Evolutionary conservation across 768 basidiomycete species (phyloP), one percentile per base, ranked within the genome.

Genomic region (Mrakia blollopis): DNA sequence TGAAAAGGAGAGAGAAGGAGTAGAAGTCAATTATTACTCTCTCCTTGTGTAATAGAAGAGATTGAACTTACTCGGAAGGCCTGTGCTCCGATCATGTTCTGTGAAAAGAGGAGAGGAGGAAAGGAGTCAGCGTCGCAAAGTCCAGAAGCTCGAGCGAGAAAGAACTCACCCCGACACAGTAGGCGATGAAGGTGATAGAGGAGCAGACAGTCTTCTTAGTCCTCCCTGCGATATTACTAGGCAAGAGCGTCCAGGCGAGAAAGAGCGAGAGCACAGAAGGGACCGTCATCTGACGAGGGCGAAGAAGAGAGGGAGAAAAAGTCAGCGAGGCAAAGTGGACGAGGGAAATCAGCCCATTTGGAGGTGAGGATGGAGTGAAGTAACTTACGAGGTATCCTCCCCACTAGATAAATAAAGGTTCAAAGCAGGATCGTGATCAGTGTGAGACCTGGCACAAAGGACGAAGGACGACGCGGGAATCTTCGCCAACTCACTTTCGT

Each of bases 191-290:
- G 37, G 44, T 68, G 9, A 70, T 37, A 32, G 72, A 69, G 4
- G 77, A 76, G 18, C 76, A 63, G 61, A 78, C 72, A 4, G 79
- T 77, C 74, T 79, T 81, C 77, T 81, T 81, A 54, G 81, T 80
- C 30, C 78, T 69, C 9, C 81, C 81, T 30, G 80, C 79, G 35
- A 72, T 47, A 57, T 80, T 80, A 61, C 77, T 41, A 32, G 79
- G 75, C 47, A 81, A 68, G 32, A 81, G 78, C 2, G 79, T 65
- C 80, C 80, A 80, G 18, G 76, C 41, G 8, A 81, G 54, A 76
- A 80, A 71, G 62, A 62, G 54, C 74, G n/a, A 68, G 50, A 75
- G 77, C 73, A 30, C 35, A n/a, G 47, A 35, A 32, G 57, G 57
- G 8, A 61, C 32, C 32, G 57, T 72, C 47, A 50, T 50, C 47